Evolutionary conservation across 768 basidiomycete genomes (phyloP).

Genomic region (Russula brevipes): DNA sequence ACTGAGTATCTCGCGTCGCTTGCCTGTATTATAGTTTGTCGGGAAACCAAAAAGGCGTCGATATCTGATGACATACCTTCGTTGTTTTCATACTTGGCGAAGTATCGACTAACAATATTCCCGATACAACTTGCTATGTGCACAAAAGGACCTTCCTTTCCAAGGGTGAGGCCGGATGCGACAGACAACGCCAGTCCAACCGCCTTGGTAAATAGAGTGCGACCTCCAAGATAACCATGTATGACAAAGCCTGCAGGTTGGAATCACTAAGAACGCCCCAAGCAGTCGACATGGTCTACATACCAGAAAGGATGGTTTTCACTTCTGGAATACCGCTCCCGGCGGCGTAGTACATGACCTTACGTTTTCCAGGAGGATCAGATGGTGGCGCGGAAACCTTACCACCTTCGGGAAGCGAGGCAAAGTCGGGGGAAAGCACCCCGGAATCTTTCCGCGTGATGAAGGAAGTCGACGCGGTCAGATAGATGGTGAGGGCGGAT

Average conservation of each 20-base stretch:
- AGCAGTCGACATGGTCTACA: slow-evolving; percentile 12
- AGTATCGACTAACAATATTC: slow-evolving; percentile 85
- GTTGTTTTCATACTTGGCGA: slow-evolving; percentile 88
- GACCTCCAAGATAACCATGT: slow-evolving; percentile 90
- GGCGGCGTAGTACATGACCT: slow-evolving; percentile 87
- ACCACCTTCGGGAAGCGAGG: slow-evolving; percentile 25
- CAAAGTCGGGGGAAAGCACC: slow-evolving; percentile 49
- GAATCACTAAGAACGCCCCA: slow-evolving; percentile 18
- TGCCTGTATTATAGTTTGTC: slow-evolving; percentile 45
- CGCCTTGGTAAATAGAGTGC: slow-evolving; percentile 85
- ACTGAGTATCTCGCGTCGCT: slow-evolving; percentile 89
- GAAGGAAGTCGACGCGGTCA: slow-evolving; percentile 88
- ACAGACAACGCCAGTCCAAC: slow-evolving; percentile 87
- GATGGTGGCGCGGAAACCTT: slow-evolving; percentile 26
- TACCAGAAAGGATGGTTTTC: slow-evolving; percentile 88
- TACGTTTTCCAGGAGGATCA: slow-evolving; percentile 42
- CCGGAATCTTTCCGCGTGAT: slow-evolving; percentile 84
- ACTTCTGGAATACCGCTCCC: slow-evolving; percentile 97
- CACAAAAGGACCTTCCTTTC: slow-evolving; percentile 77
- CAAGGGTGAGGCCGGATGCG: slow-evolving; percentile 85
- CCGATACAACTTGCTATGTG: slow-evolving; percentile 92
- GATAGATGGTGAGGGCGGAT: slow-evolving; percentile 72
- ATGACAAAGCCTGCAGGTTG: slow-evolving; percentile 76
- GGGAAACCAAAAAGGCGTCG: neutral
- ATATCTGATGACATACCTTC: slow-evolving; percentile 52